Base-by-base conservation (phyloP, 768 basidiomycete genomes). In the Sporobolomyces pararoseus region DNA sequence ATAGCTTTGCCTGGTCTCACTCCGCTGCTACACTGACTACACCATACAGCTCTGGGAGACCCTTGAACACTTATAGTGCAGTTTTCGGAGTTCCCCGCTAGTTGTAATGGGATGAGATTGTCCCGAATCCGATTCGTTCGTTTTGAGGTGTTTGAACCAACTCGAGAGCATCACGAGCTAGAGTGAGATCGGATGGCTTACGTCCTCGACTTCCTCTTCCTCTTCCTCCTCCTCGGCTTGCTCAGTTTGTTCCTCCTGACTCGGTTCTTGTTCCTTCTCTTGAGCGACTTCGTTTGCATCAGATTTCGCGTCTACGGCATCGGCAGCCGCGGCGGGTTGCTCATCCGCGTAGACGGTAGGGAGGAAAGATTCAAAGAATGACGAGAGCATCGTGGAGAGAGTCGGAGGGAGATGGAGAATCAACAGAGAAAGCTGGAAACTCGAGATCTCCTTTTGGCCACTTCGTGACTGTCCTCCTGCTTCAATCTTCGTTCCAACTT, bases 131-230 rank as follows among this genome's bases (percentile, higher is more conserved):
- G n/a, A n/a, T n/a, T n/a, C n/a, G n/a, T n/a, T n/a, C n/a, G n/a
- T n/a, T n/a, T n/a, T 42, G 39, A 42, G 9, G 9, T 42, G 39
- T 9, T 42, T 17, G 17, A 42, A 42, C 10, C 17, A 42, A 42
- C 17, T 9, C 39, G 10, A 42, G 17, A 42, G 10, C 10, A 42
- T 42, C 39, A 9, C 39, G 39, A 42, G 39, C 17, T 9, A 9
- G 9, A 42, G 39, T 42, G 39, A 42, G 44, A 47, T 29, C 3
- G 32, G 32, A 14, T 23, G 39, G 60, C 66, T 31, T 29, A 68
- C 66, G 51, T 68, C 69, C 52, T 65, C 53, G 35, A 55, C 35
- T 29, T 64, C 68, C 63, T 70, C 68, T 46, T 70, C 68, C 52
- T 70, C 64, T 27, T 65, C 69, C 58, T 65, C 63, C 13, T 65